A percentile compares a stretch with the other conserved stretches of the same genome.
These are phyloP conservation scores for Talaromyces borbonicus DNA, from an alignment of 495 filamentous ascomycete species.

Conservation along the genomic window DNA sequence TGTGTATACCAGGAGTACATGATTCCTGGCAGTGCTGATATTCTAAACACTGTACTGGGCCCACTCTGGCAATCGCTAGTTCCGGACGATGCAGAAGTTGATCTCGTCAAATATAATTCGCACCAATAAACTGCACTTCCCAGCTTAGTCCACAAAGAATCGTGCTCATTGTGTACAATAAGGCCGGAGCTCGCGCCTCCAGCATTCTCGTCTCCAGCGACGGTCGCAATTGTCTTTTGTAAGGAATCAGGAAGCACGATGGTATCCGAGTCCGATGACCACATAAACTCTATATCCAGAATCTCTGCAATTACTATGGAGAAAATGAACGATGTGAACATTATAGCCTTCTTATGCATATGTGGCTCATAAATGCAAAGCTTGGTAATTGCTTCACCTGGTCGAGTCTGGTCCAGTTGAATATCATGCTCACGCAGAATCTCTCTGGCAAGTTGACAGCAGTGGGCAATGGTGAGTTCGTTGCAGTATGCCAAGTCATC, in stretches of 20 bases:
- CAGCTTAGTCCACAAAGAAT: conserved; percentile 17
- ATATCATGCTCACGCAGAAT: conserved; percentile 15
- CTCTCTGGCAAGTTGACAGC: conserved; percentile 18
- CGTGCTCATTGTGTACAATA: conserved; percentile 21
- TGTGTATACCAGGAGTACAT: conserved; percentile 24
- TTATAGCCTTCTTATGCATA: conserved; percentile 24
- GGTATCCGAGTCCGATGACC: conserved; percentile 27
- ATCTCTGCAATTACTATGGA: conserved; percentile 21
- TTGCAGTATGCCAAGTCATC: conserved; percentile 13
- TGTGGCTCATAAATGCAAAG: conserved; percentile 25
- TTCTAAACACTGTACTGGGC: conserved; percentile 21
- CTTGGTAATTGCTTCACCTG: conserved; percentile 10
- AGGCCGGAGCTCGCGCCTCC: conserved; percentile 22
- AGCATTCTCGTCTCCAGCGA: conserved; percentile 18
- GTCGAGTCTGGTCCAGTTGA: conserved; percentile 7
- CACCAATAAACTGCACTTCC: conserved; percentile 25
- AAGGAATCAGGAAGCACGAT: conserved; percentile 18
- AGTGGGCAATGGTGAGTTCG: conserved; percentile 17
- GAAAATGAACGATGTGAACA: conserved; percentile 28
- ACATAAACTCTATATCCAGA: conserved; percentile 22
- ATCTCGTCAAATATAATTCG: conserved; percentile 22
- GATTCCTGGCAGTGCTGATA: conserved; percentile 19
- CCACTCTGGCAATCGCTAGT: conserved; percentile 25
- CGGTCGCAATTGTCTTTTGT: conserved; percentile 20
- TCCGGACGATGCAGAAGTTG: conserved; percentile 14